Percentiles rank a stretch among this genome's conserved stretches.
These are phyloP conservation scores for Backusella macrospora DNA, from an alignment of 192 early-diverging fungal species.

Conservation along the genomic window DNA sequence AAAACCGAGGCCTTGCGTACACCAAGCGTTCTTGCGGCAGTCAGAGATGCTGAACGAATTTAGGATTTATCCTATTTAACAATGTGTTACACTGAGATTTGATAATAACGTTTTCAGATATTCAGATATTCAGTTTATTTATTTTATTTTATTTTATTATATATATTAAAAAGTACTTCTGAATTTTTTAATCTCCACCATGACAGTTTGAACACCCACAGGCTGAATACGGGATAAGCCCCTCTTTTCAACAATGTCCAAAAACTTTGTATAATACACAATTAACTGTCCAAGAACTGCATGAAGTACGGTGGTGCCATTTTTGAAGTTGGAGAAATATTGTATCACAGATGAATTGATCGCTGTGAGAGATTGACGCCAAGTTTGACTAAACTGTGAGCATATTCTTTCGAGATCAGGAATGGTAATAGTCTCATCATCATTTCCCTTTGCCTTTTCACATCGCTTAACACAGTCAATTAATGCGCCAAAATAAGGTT, in stretches of 20 bases:
- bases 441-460: constrained; percentile 65
- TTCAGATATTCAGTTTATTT: neutral
- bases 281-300: constrained; percentile 85
- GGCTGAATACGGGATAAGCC: constrained; percentile 54
- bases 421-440: constrained; percentile 42
- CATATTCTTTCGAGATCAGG: constrained; percentile 70
- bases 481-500: constrained; percentile 77
- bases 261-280: constrained; percentile 91
- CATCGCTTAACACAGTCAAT: constrained; percentile 78
- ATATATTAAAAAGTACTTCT: constrained; percentile 58
- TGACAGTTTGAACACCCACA: constrained; percentile 88
- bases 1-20: no score
- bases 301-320: constrained; percentile 91
- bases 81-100: no score
- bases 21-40: no score
- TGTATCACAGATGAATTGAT: constrained; percentile 90
- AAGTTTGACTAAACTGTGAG: constrained; percentile 75
- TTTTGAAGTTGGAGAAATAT: constrained; percentile 94
- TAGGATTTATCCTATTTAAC: no score
- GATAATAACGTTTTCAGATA: no score
- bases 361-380: constrained; percentile 72
- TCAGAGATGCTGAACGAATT: no score
- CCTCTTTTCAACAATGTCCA: constrained; percentile 77
- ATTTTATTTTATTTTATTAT: neutral
- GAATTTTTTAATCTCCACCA: constrained; percentile 97